phyloP scores from a whole-genome alignment of 2,329 filamentous ascomycete species.

The Tricladium varicosporioides region DNA sequence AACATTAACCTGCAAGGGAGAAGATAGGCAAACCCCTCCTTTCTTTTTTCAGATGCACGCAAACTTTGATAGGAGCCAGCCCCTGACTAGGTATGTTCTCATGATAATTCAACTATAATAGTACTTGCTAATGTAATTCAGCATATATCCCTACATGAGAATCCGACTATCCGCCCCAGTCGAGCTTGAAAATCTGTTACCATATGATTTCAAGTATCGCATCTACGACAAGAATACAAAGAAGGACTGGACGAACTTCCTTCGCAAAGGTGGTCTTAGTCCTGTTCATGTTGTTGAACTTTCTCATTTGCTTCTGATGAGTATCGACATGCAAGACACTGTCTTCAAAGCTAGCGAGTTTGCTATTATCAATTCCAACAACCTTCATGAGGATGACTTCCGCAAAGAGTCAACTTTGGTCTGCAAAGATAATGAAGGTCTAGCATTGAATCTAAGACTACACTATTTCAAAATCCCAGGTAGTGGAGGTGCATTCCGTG shows the following conservation, averaged over 20 bases:
- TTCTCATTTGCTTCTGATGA: slow-evolving; percentile 87
- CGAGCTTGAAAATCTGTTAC: slow-evolving; percentile 89
- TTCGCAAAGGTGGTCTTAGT: slow-evolving; percentile 93
- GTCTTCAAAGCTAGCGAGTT: slow-evolving; percentile 95
- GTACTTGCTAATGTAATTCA: slow-evolving; percentile 39
- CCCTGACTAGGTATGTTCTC: slow-evolving; percentile 63
- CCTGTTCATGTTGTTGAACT: slow-evolving; percentile 96
- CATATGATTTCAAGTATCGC: slow-evolving; percentile 98
- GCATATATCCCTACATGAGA: slow-evolving; percentile 90
- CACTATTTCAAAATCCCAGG: slow-evolving; percentile 91
- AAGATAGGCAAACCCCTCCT: slow-evolving; percentile 72
- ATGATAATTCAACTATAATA: slow-evolving; percentile 7
- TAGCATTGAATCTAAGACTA: slow-evolving; percentile 76
- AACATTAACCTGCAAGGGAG: slow-evolving; percentile 85
- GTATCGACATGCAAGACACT: slow-evolving; percentile 95
- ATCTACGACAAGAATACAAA: slow-evolving; percentile 99
- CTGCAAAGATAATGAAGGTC: slow-evolving; percentile 80
- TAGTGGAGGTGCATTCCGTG: slow-evolving; percentile 92
- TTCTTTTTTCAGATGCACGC: slow-evolving; percentile 98
- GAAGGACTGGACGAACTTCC: slow-evolving; percentile 98
- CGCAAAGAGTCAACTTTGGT: slow-evolving; percentile 74
- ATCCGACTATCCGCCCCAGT: slow-evolving; percentile 89
- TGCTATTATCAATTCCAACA: slow-evolving; percentile 90
- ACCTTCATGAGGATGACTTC: slow-evolving; percentile 86
- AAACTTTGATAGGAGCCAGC: slow-evolving; percentile 78